Evolutionary conservation across 225 moss, liverwort and hornwort species (phyloP).

Genomic region (Rhytidiadelphus loreus): DNA sequence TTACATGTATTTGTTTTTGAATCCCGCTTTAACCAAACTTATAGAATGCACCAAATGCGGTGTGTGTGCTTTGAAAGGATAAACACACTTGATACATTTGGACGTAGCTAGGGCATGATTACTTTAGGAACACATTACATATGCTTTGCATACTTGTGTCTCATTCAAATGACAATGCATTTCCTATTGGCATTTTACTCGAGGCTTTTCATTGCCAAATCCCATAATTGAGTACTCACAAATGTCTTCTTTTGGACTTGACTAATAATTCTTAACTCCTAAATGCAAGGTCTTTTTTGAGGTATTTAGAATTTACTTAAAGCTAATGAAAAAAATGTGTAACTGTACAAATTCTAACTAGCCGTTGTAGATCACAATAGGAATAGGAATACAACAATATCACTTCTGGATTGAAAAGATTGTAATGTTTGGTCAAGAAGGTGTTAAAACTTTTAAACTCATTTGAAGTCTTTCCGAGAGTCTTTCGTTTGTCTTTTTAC

Average conservation of each 20-base stretch:
- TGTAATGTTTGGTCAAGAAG: neutral
- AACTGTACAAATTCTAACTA: rapidly evolving
- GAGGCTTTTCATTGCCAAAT: neutral
- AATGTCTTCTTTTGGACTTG: neutral
- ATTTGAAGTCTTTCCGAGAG: neutral
- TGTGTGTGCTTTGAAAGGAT: neutral
- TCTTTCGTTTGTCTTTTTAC: neutral
- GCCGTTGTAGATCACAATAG: rapidly evolving
- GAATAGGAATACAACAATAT: rapidly evolving
- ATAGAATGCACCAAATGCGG: rapidly evolving
- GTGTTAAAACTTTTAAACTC: rapidly evolving
- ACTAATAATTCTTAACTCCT: no score
- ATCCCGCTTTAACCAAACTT: neutral
- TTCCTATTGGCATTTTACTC: neutral
- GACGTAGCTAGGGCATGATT: rapidly evolving
- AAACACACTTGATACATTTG: neutral
- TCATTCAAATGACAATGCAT: neutral
- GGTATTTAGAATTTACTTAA: neutral
- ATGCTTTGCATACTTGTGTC: neutral
- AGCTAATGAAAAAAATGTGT: rapidly evolving
- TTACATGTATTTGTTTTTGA: neutral
- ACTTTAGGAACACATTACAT: neutral
- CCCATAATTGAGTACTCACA: neutral
- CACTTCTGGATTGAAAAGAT: neutral
- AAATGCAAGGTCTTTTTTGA: neutral